Base-by-base conservation (phyloP, 495 filamentous ascomycete species). In the Xylaria bambusicola region DNA sequence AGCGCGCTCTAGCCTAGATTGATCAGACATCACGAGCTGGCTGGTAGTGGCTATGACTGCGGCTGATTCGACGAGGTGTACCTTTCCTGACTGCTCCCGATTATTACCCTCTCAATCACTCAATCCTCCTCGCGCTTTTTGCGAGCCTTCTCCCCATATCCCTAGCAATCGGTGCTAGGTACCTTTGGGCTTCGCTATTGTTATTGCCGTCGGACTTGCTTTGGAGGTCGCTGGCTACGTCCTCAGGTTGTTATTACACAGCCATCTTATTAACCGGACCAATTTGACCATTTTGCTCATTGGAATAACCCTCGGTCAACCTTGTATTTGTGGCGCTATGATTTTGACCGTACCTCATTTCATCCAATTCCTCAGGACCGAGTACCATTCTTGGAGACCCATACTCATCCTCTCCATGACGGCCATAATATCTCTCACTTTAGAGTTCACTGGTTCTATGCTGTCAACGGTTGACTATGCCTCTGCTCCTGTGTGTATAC, bases 171-270 rank as follows among this genome's bases (percentile, higher is more conserved):
- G 78, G 73, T 3, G 53, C 75, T 46, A 75, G 70, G 13, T 76
- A 75, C 58, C 69, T 20, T 61, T 58, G 0, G 41, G 71, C 2
- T 76, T 76, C 59, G 53, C 72, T 1, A 66, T 65, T 5, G 35
- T 66, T 8, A 51, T 79, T 9, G 47, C 65, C 5, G 66, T 65
- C 2, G 76, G 75, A 0, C 62, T 79, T 10, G 61, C 71, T 2
- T 49, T 76, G 5, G 75, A 78, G 24, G 65, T 75, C 23, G 41
- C 75, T 24, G 75, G 76, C 33, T 78, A 79, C 55, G 62, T 73
- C 24, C 76, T 71, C 4, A 67, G 72, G 46, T 41, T 78, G 17
- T 48, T 80, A 45, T 63, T 77, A 26, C 62, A 62, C 26, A 54
- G 40, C 35, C 60, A 70, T 52, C 62, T 61, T 5, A 63, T 65